Base-by-base conservation (phyloP, 305 asterid genomes). In the Fraxinus paxiana region DNA sequence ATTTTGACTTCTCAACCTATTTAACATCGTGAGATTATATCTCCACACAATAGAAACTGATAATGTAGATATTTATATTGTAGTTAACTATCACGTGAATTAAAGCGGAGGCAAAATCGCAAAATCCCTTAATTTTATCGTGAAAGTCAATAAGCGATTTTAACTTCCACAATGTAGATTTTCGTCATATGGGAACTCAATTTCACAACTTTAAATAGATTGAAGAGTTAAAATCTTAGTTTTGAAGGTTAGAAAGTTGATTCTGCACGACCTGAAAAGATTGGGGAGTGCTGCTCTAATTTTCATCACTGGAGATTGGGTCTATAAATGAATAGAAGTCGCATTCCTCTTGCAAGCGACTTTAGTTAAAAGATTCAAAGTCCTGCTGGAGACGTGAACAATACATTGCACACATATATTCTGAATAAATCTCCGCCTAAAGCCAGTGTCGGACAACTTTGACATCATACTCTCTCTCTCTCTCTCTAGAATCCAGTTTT, bases 341-440 rank as follows among this genome's bases (percentile, higher is more conserved):
- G 75, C 46, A 24, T 31, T 13, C 18, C 26, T 31, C 13, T n/a
- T 12, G 2, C 75, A 35, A 31, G 24, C 75, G 75, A 70, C 46
- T 70, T 31, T 33, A 70, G 75, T n/a, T 65, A 15, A 65, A 65
- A 12, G 34, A 24, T 70, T 70, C 75, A 0, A 31, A 13, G 28
- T 70, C 7, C 18, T 30, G 75, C 73, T 70, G 46, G 5, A 31
- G 46, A n/a, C 46, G 43, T 31, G 75, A 65, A 24, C 7, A 4
- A 10, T 28, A 1, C 13, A 15, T 31, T 1, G 43, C 13, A 31
- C 17, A 1, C 43, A 6, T 10, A 31, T 35, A 20, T 30, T 28
- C 56, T 46, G 81, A 43, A 79, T 76, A 74, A 84, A 86, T 83
- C 83, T 81, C 80, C 63, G 81, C 75, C 46, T 81, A 34, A 46